These are phyloP conservation scores for Suillus cothurnatus DNA, from an alignment of 768 basidiomycete genomes.

Conservation along the genomic window DNA sequence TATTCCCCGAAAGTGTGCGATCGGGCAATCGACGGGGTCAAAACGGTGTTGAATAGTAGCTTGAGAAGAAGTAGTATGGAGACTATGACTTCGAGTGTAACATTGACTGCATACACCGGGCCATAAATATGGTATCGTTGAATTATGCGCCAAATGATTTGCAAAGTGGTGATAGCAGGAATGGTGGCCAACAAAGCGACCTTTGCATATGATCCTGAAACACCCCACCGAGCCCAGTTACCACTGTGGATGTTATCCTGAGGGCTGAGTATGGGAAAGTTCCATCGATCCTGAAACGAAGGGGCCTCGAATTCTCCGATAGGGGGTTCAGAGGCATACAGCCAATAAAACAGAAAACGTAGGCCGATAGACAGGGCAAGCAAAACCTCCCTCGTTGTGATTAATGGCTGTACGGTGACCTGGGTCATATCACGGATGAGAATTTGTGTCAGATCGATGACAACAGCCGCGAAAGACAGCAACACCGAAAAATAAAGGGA, in stretches of 20 bases:
- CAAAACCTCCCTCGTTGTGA: conserved; percentile 58
- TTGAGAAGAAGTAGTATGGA: conserved; percentile 65
- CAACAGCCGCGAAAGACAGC: conserved; percentile 60
- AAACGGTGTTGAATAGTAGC: conserved; percentile 56
- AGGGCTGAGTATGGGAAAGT: conserved; percentile 19
- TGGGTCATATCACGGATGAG: conserved; percentile 41
- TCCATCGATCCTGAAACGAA: conserved; percentile 10
- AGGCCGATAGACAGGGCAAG: conserved; percentile 59
- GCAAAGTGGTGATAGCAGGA: conserved; percentile 53
- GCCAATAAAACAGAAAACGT: conserved; percentile 71
- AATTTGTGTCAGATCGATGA: conserved; percentile 62
- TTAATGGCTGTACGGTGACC: conserved; percentile 34
- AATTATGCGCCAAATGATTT: conserved; percentile 63
- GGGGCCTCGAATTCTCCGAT: conserved; percentile 33
- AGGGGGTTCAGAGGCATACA: conserved; percentile 61
- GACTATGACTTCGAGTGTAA: conserved; percentile 57
- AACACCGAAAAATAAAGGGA: conserved; percentile 61
- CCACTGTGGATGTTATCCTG: conserved; percentile 48
- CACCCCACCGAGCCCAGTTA: conserved; percentile 68
- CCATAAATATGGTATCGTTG: conserved; percentile 39
- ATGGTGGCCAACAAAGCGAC: conserved; percentile 49
- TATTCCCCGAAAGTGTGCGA: conserved; percentile 50
- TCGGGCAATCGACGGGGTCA: conserved; percentile 38
- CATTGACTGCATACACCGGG: conserved; percentile 57
- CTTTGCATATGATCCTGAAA: conserved; percentile 53